Conservation (phyloP, 345 rosid species). For the Melaleuca alternifolia region DNA sequence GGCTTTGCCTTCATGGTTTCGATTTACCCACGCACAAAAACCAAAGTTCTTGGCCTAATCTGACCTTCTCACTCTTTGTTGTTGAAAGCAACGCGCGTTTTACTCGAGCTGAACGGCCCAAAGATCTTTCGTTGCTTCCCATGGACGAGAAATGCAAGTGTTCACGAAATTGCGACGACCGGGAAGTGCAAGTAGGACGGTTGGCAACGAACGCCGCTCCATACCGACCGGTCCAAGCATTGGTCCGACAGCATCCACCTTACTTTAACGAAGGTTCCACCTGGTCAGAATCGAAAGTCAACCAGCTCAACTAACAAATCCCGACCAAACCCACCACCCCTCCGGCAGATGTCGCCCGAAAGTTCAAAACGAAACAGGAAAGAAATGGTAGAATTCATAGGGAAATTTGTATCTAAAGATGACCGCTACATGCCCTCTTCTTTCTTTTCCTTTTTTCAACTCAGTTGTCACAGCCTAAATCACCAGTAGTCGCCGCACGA, state of each 20-base stretch:
- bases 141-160: not conserved
- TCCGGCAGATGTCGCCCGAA: not conserved
- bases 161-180: not conserved
- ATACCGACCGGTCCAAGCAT: not conserved
- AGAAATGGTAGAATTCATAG: not conserved
- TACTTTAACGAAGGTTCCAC: not conserved
- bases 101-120: not conserved
- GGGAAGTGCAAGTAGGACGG: not conserved
- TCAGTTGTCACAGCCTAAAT: not conserved
- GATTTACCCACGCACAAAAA: not conserved
- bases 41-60: not conserved
- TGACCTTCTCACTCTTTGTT: not conserved
- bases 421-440: not conserved
- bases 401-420: not conserved
- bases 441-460: not conserved
- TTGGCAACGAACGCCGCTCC: not conserved
- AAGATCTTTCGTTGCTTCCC: not conserved
- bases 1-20: not conserved
- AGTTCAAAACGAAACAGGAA: not conserved
- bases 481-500: slow-evolving; percentile 92
- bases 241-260: not conserved
- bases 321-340: not conserved
- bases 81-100: not conserved
- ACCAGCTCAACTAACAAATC: not conserved
- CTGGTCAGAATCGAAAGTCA: not conserved